A percentile compares a stretch with the other conserved stretches of the same genome.
phyloP scores from a whole-genome alignment of 2,329 filamentous ascomycete genomes.

The Sporothrix schenckii region DNA sequence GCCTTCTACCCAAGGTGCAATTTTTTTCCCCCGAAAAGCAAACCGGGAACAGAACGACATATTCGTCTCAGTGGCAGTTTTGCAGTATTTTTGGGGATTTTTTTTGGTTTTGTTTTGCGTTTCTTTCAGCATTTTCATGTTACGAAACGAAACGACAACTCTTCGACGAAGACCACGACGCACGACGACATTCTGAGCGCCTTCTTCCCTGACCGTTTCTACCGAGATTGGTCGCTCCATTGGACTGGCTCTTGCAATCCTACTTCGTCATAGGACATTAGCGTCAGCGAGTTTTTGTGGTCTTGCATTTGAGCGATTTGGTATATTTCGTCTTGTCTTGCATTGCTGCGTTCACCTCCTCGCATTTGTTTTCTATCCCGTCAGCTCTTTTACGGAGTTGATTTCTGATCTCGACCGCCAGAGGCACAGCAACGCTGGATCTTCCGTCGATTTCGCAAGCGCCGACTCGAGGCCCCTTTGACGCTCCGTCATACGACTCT shows the following conservation, averaged over 20 bases:
- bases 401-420: constrained; percentile 1
- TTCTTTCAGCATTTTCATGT: constrained; percentile 28
- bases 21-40: neutral
- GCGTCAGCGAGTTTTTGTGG: constrained; percentile 3
- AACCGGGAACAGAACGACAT: constrained; percentile 13
- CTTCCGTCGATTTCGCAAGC: constrained; percentile 83
- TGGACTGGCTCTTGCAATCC: constrained; percentile 8
- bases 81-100: neutral
- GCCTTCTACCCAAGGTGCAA: neutral
- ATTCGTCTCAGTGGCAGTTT: constrained; percentile 16
- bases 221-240: neutral
- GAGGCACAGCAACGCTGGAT: constrained; percentile 79
- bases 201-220: neutral
- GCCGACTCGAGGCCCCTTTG: constrained; percentile 75
- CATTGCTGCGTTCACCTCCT: neutral
- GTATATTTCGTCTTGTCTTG: constrained; percentile 1
- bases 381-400: constrained; percentile 18
- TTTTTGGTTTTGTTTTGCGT: constrained; percentile 15
- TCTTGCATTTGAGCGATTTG: constrained; percentile 23
- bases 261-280: neutral
- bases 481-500: constrained; percentile 70
- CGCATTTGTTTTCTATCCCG: neutral
- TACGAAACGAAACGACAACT: constrained; percentile 31
- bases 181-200: constrained; percentile 21
- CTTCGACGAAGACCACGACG: constrained; percentile 27